phyloP scores from a whole-genome alignment of 2,329 filamentous ascomycete species.

The Fusarium bulbicola region DNA sequence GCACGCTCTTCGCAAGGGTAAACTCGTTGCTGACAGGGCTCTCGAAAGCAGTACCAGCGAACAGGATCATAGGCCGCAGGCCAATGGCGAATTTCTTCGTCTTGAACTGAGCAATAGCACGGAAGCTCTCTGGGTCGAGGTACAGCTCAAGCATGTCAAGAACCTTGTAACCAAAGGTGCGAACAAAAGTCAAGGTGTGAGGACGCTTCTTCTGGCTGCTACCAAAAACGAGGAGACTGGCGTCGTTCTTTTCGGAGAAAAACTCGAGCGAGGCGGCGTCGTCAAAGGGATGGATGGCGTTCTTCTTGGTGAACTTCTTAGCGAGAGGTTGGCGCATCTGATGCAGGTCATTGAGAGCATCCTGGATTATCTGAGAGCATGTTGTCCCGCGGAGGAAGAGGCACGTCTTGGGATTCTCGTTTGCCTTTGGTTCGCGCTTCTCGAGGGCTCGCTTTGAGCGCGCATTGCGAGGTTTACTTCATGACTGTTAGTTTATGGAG shows the following conservation, averaged over 20 bases:
- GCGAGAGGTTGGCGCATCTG: slow-evolving; percentile 84
- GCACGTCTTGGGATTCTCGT: slow-evolving; percentile 90
- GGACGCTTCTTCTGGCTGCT: slow-evolving; percentile 94
- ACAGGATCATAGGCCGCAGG: slow-evolving; percentile 89
- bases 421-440: slow-evolving; percentile 86
- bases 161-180: slow-evolving; percentile 86
- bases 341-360: slow-evolving; percentile 85
- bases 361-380: slow-evolving; percentile 83
- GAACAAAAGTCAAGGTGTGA: slow-evolving; percentile 83
- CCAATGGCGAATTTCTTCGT: slow-evolving; percentile 80
- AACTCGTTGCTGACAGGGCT: slow-evolving; percentile 81
- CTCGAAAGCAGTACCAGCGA: slow-evolving; percentile 88
- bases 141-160: slow-evolving; percentile 95
- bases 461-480: slow-evolving; percentile 72
- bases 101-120: slow-evolving; percentile 78
- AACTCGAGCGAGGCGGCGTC: slow-evolving; percentile 89
- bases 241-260: slow-evolving; percentile 96
- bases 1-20: slow-evolving; percentile 84
- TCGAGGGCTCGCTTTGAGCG: slow-evolving; percentile 95
- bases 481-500: background rate
- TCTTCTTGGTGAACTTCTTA: slow-evolving; percentile 97
- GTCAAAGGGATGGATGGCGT: slow-evolving; percentile 93
- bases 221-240: slow-evolving; percentile 84
- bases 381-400: slow-evolving; percentile 90
- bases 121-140: slow-evolving; percentile 78